Base-by-base conservation (phyloP, 441 rosid species). In the Croton setiger region DNA sequence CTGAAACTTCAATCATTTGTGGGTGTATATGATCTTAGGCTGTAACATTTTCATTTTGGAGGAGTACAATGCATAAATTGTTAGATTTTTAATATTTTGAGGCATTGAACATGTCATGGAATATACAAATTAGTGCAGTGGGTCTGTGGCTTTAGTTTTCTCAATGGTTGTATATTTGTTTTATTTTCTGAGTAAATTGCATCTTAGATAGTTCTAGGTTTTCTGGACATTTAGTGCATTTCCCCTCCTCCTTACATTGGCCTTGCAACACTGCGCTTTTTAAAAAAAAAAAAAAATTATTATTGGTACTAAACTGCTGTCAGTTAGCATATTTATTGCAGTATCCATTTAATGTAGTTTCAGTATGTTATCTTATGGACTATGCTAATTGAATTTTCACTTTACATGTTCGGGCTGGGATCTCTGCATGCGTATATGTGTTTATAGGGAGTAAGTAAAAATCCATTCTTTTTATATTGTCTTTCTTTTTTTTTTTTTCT, bases 371-470 rank as follows among this genome's bases (percentile, higher is more conserved):
- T 31, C 11, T 55, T 54, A 15, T 76, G 74, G 10, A 7, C 55
- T 52, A 21, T 74, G 63, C 76, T 87, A 66, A 82, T 73, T 71
- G 55, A 21, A 13, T 54, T 68, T 73, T 71, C 31, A 23, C 14
- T 47, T 74, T 71, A 75, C 79, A 59, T 84, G 78, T 66, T 67
- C 74, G 74, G 77, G 67, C 58, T 67, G 77, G 74, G 59, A 73
- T 52, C 53, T 35, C 70, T 64, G 58, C 66, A n/a, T 68, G 54
- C 67, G 5, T 53, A 37, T 80, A 47, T 60, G 31, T 67, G 53
- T 69, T 58, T 47, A 54, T 79, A 94, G 97, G 98, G 97, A 18
- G 96, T 91, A 83, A 84, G 96, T 86, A 51, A 15, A 36, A 44
- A 39, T 66, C 62, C 59, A 15, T 58, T n/a, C 17, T 41, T 8